Percentiles rank a stretch among this genome's conserved stretches.
Evolutionary conservation across 139 green algal species (phyloP).

Genomic region (Volvox africanus): DNA sequence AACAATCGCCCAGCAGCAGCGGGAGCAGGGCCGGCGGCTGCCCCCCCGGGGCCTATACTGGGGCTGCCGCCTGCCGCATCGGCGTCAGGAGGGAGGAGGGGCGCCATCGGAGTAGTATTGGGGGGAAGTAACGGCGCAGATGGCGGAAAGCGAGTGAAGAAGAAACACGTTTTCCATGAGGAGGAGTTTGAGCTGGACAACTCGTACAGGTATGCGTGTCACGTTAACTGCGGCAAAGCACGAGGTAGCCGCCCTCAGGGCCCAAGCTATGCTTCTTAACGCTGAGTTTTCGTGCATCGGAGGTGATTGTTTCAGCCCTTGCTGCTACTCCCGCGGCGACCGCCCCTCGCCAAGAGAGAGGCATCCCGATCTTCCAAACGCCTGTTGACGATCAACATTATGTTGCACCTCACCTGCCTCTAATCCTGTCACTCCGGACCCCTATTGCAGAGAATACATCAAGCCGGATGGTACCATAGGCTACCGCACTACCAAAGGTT

Average conservation of each 20-base stretch:
- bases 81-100: not conserved
- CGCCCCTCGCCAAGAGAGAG: too few relatives aligned
- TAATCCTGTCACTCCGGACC: too few relatives aligned
- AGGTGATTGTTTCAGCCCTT: too few relatives aligned
- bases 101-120: not conserved
- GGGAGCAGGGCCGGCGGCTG: not conserved
- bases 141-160: slow-evolving; percentile 2
- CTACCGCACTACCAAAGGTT: slow-evolving; percentile 58
- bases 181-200: slow-evolving; percentile 61
- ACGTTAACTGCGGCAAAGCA: not conserved
- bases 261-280: too few relatives aligned
- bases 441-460: slow-evolving; percentile 53
- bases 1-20: slow-evolving; percentile 32
- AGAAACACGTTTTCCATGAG: slow-evolving; percentile 47
- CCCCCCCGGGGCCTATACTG: not conserved
- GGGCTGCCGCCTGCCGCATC: not conserved
- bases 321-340: too few relatives aligned
- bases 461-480: slow-evolving; percentile 65
- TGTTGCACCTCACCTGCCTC: too few relatives aligned
- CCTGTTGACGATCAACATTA: too few relatives aligned
- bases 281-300: too few relatives aligned
- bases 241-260: too few relatives aligned
- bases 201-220: slow-evolving; percentile 39
- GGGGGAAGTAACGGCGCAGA: not conserved
- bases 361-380: too few relatives aligned